Evolutionary conservation across 2,329 filamentous ascomycete species (phyloP).

Genomic region (Graphiopsis chlorocephala): DNA sequence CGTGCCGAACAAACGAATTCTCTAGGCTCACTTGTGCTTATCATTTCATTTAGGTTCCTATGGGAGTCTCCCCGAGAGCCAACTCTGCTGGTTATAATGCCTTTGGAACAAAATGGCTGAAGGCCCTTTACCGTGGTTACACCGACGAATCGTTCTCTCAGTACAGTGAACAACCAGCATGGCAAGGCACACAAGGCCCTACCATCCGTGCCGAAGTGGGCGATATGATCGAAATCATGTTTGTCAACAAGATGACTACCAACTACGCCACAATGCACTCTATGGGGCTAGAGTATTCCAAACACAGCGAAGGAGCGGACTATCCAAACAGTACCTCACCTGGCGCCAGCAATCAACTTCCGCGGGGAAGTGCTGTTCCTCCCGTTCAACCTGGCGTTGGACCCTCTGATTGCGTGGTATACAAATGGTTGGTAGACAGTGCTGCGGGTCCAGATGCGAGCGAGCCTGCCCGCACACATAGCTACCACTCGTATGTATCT

Average conservation of each 20-base stretch:
- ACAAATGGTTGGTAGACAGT: constrained; percentile 28
- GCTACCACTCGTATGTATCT: constrained; percentile 32
- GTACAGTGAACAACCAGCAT: constrained; percentile 25
- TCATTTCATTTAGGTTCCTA: constrained; percentile 18
- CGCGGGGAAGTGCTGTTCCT: constrained; percentile 23
- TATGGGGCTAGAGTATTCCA: constrained; percentile 29
- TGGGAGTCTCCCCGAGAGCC: constrained; percentile 23
- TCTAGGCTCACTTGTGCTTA: background rate
- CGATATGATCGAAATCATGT: constrained; percentile 31
- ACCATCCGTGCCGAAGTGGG: constrained; percentile 28
- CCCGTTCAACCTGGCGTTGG: background rate
- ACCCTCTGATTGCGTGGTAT: constrained; percentile 27
- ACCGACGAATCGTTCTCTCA: constrained; percentile 29
- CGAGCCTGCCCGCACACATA: constrained; percentile 19
- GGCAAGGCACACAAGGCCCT: constrained; percentile 29
- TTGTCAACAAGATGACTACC: constrained; percentile 26
- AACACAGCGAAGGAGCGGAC: constrained; percentile 25
- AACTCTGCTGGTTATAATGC: constrained; percentile 17
- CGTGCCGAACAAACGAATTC: background rate
- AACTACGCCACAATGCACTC: constrained; percentile 30
- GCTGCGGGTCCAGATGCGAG: constrained; percentile 20
- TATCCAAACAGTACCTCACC: constrained; percentile 27
- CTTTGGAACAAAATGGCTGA: constrained; percentile 28
- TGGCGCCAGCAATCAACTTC: constrained; percentile 17
- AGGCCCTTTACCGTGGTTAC: constrained; percentile 34